phyloP scores from a whole-genome alignment of 176 grass and related monocot genomes.

The Miscanthus lutarioriparius region DNA sequence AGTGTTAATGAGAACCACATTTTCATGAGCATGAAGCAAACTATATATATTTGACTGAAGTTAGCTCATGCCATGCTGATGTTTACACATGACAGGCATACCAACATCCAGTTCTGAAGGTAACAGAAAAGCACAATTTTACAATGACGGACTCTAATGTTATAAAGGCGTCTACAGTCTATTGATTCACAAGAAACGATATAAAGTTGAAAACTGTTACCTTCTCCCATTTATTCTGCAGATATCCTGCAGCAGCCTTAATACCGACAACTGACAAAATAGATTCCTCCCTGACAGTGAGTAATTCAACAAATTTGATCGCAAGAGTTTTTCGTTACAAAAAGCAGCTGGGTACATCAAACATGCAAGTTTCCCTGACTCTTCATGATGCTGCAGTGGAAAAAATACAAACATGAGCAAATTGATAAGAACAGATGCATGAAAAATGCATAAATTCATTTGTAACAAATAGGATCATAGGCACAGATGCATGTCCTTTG shows the following conservation, averaged over 20 bases:
- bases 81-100: neutral
- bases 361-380: neutral
- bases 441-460: neutral
- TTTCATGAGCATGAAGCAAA: neutral
- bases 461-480: neutral
- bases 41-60: neutral
- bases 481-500: neutral
- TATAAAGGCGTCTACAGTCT: neutral
- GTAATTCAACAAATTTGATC: neutral
- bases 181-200: constrained; percentile 4
- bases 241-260: constrained; percentile 1
- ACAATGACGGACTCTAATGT: neutral
- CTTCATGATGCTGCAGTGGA: neutral
- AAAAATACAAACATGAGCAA: neutral
- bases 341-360: constrained; percentile 17
- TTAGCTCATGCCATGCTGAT: neutral
- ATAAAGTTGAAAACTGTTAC: constrained; percentile 7
- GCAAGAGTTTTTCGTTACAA: neutral
- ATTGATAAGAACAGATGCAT: neutral
- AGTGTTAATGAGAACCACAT: neutral
- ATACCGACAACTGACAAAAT: neutral
- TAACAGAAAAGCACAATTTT: neutral
- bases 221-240: constrained; percentile 52
- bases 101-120: neutral
- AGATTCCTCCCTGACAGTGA: constrained; percentile 3